phyloP scores from a whole-genome alignment of 2,329 filamentous ascomycete genomes.

The Fusarium austroafricanum region DNA sequence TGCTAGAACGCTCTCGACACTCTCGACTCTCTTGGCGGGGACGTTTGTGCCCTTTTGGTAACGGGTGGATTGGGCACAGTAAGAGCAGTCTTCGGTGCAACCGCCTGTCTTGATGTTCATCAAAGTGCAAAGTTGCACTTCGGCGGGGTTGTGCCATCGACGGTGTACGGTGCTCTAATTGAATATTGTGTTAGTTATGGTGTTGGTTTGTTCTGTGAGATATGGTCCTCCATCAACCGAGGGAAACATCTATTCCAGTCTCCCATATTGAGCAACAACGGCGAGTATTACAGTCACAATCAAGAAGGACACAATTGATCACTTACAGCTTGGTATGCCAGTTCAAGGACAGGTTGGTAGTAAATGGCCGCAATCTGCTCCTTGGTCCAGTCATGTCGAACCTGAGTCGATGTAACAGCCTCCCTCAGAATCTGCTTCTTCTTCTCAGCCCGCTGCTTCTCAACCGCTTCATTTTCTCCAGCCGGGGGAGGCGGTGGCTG shows the following conservation, averaged over 20 bases:
- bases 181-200: slow-evolving; percentile 26
- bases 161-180: slow-evolving; percentile 79
- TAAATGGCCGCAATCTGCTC: slow-evolving; percentile 87
- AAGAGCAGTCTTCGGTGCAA: slow-evolving; percentile 91
- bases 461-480: slow-evolving; percentile 33
- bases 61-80: slow-evolving; percentile 89
- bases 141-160: slow-evolving; percentile 83
- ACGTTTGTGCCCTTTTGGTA: slow-evolving; percentile 82
- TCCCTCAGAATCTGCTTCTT: slow-evolving; percentile 54
- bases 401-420: slow-evolving; percentile 69
- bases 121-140: slow-evolving; percentile 91
- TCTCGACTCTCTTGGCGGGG: slow-evolving; percentile 81
- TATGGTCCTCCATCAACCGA: slow-evolving; percentile 4
- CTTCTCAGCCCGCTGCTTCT: slow-evolving; percentile 42
- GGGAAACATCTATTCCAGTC: neutral
- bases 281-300: neutral
- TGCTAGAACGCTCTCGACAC: slow-evolving; percentile 82
- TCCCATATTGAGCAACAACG: neutral
- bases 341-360: slow-evolving; percentile 81
- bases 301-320: neutral
- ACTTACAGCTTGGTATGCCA: slow-evolving; percentile 78
- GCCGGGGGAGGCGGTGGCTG: slow-evolving; percentile 41
- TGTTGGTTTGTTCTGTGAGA: slow-evolving; percentile 10
- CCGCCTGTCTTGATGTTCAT: slow-evolving; percentile 98
- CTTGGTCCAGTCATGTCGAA: slow-evolving; percentile 81